A percentile compares a stretch with the other conserved stretches of the same genome.
Evolutionary conservation across 768 basidiomycete species (phyloP).

Genomic region (Hericium coralloides): DNA sequence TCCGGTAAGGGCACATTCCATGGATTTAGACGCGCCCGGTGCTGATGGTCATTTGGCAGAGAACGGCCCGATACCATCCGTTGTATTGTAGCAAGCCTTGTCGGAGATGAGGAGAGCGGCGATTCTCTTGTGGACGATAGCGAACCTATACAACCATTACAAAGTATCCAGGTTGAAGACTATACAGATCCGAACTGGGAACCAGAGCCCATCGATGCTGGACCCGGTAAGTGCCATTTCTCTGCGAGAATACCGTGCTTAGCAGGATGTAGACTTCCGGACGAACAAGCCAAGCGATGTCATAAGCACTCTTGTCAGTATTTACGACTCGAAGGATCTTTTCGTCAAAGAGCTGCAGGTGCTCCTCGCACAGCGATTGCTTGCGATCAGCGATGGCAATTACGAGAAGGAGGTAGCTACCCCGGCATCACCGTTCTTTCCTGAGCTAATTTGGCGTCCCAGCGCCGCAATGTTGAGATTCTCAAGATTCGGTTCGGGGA

Average conservation of each 20-base stretch:
- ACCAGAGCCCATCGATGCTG: constrained; percentile 94
- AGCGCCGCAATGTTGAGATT: constrained; percentile 91
- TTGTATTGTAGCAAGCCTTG: constrained; percentile 84
- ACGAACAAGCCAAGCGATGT: constrained; percentile 89
- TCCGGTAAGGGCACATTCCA: constrained; percentile 42
- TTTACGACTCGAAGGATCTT: constrained; percentile 94
- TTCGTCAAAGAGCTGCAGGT: constrained; percentile 95
- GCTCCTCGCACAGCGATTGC: constrained; percentile 76
- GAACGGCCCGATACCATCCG: constrained; percentile 89
- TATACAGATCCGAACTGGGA: constrained; percentile 91
- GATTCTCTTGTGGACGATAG: constrained; percentile 81
- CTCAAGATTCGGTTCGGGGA: constrained; percentile 96
- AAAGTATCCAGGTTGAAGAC: constrained; percentile 73
- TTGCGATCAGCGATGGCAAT: constrained; percentile 74
- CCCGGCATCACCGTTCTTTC: not conserved
- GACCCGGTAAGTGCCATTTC: constrained; percentile 53
- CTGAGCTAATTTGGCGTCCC: not conserved
- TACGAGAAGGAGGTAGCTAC: constrained; percentile 54
- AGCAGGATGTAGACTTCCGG: constrained; percentile 59
- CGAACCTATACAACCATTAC: constrained; percentile 69
- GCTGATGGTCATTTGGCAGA: constrained; percentile 26
- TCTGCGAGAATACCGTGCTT: not conserved
- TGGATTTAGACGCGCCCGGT: constrained; percentile 1
- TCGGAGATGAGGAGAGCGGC: constrained; percentile 75
- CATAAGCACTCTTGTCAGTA: constrained; percentile 92